Conservation (phyloP, 306 rosid genomes). For the Cucumis sativus region Cucumber_9930_V3 NC_026655.2:18392001-18392500, state of each 20-base stretch:
- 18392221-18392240: constrained; percentile 79
- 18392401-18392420: too few species aligned
- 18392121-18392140: background rate
- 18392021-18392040: background rate
- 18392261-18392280: constrained; percentile 85
- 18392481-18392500: background rate
- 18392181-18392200: constrained; percentile 89
- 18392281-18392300: constrained; percentile 38
- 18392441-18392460: background rate
- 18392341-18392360: background rate
- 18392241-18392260: constrained; percentile 90
- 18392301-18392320: background rate
- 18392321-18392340: background rate
- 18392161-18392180: constrained; percentile 54
- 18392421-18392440: too few species aligned
- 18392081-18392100: background rate
- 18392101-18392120: background rate
- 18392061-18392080: background rate
- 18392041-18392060: background rate
- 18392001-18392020: background rate
- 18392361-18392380: background rate
- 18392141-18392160: background rate
- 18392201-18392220: constrained; percentile 76
- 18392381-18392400: background rate
- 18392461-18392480: background rate